phyloP scores from a whole-genome alignment of 1,284 basidiomycete species.

The Ustilago lituana region DNA sequence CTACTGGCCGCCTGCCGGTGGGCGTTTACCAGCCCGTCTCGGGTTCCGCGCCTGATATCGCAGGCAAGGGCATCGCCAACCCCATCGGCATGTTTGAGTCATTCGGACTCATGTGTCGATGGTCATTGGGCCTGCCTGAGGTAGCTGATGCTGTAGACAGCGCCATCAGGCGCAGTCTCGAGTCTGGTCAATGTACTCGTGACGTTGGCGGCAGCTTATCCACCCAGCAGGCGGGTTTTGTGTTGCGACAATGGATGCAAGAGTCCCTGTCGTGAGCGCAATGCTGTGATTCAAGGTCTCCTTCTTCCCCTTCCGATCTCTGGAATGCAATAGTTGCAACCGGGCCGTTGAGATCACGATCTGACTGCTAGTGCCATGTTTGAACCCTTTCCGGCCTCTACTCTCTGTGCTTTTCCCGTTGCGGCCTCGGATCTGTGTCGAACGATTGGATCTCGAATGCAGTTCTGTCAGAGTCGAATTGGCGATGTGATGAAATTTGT shows the following conservation, averaged over 20 bases:
- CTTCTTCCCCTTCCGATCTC: too few relatives aligned
- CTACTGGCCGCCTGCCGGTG: slow-evolving; percentile 67
- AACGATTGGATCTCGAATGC: too few relatives aligned
- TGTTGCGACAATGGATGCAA: slow-evolving; percentile 74
- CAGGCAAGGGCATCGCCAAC: slow-evolving; percentile 92
- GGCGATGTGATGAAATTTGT: slow-evolving; percentile 10
- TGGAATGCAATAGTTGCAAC: too few relatives aligned
- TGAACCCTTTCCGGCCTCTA: too few relatives aligned
- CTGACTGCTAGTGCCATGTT: too few relatives aligned
- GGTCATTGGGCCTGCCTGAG: slow-evolving; percentile 81
- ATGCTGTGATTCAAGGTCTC: too few relatives aligned
- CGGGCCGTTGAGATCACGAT: too few relatives aligned
- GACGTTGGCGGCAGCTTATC: slow-evolving; percentile 83
- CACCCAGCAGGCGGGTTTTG: slow-evolving; percentile 83
- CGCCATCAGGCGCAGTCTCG: slow-evolving; percentile 87
- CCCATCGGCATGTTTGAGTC: slow-evolving; percentile 96
- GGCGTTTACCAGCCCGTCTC: slow-evolving; percentile 93
- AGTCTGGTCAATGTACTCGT: slow-evolving; percentile 81
- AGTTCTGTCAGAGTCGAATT: slow-evolving; percentile 58
- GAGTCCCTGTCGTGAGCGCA: slow-evolving; percentile 72
- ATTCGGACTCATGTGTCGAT: slow-evolving; percentile 90
- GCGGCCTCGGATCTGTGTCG: too few relatives aligned
- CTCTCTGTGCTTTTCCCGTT: too few relatives aligned
- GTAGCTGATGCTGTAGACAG: slow-evolving; percentile 84
- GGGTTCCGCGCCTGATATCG: slow-evolving; percentile 84